Evolutionary conservation across 1,284 basidiomycete species (phyloP).

Genomic region (Takashimella koratensis): DNA sequence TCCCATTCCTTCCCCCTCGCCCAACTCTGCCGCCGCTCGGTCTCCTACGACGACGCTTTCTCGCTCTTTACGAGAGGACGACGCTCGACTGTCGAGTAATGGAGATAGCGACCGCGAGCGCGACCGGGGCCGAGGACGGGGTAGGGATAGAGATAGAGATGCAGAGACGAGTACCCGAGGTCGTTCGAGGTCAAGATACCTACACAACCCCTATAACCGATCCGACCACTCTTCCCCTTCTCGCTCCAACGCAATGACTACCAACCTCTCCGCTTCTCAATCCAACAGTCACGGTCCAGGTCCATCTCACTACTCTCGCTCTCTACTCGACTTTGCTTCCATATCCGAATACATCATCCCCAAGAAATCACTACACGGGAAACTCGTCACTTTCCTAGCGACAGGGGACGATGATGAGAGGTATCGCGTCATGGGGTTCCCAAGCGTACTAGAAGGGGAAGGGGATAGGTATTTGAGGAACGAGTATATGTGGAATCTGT

Average conservation of each 20-base stretch:
- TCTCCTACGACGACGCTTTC: background rate
- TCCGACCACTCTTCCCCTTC: background rate
- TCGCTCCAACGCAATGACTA: background rate
- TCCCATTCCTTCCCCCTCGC: background rate
- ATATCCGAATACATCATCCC: conserved; percentile 95
- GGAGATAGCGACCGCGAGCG: too few species aligned
- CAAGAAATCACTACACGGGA: conserved; percentile 75
- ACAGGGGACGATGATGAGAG: conserved; percentile 20
- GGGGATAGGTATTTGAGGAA: conserved; percentile 68
- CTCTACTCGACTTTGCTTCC: conserved; percentile 84
- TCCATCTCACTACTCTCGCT: background rate
- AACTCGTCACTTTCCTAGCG: conserved; percentile 64
- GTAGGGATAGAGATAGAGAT: background rate
- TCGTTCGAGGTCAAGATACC: background rate
- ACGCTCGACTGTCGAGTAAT: background rate
- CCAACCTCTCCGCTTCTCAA: background rate
- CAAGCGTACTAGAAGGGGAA: conserved; percentile 61
- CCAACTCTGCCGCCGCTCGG: conserved; percentile 1
- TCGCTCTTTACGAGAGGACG: background rate
- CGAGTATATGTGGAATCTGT: conserved; percentile 92
- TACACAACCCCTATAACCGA: background rate
- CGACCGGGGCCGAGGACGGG: background rate
- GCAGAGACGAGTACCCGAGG: background rate
- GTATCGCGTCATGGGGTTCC: conserved; percentile 83
- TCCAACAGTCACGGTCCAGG: background rate